Percentiles rank a stretch among this genome's conserved stretches.
These are phyloP conservation scores for Dysphania ambrosioides DNA, from an alignment of 148 eudicot genomes.

Conservation along the genomic window DNA sequence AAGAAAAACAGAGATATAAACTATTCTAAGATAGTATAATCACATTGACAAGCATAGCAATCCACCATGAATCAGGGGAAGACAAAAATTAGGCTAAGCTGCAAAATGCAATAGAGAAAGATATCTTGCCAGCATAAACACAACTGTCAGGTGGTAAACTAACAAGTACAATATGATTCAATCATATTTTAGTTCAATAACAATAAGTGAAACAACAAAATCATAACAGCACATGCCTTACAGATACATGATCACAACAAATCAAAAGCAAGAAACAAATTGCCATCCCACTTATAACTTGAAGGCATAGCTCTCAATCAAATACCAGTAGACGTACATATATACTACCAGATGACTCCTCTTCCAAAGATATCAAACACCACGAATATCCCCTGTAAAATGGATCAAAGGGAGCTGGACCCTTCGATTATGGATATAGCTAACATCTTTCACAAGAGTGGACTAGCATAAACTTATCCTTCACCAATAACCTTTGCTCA, in stretches of 20 bases:
- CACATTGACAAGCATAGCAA: background rate
- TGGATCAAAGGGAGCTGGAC: background rate
- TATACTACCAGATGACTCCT: background rate
- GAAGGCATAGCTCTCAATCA: background rate
- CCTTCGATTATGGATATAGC: background rate
- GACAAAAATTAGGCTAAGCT: background rate
- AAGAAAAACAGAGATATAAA: background rate
- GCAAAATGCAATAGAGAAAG: background rate
- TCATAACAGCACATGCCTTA: background rate
- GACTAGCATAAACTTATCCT: background rate
- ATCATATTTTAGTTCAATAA: background rate
- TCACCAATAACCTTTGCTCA: background rate
- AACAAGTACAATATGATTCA: background rate
- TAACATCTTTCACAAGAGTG: background rate
- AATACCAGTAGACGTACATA: background rate
- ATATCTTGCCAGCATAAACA: background rate
- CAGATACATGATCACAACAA: background rate
- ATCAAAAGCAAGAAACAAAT: background rate
- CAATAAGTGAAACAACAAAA: background rate
- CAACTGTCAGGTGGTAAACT: background rate
- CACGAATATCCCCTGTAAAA: background rate
- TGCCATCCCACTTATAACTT: background rate
- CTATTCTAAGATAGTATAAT: background rate
- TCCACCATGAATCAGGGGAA: background rate
- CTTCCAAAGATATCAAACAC: background rate